These are phyloP conservation scores for Cyberlindnera euphorbiiphila DNA, from an alignment of 805 yeast species.

Conservation along the genomic window DNA sequence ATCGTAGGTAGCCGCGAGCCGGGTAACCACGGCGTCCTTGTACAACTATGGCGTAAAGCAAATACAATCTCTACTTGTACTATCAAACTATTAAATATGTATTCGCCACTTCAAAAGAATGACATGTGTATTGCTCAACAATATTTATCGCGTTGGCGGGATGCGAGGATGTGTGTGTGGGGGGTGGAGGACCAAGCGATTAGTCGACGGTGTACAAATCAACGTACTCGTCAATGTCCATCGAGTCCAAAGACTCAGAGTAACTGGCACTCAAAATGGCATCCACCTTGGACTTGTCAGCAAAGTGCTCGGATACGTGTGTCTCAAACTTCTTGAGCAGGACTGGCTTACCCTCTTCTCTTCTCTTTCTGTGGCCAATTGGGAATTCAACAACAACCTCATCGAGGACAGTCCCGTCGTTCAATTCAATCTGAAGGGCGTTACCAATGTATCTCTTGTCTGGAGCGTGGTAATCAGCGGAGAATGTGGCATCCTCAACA, in stretches of 20 bases:
- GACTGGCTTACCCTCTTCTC: slow-evolving; percentile 58
- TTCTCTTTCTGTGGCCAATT: slow-evolving; percentile 54
- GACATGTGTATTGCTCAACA: no score
- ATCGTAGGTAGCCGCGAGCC: background rate
- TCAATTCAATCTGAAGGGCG: slow-evolving; percentile 45
- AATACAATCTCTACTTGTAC: no score
- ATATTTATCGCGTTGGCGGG: no score
- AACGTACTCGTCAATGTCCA: slow-evolving; percentile 47
- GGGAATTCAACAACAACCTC: slow-evolving; percentile 54
- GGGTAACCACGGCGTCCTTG: slow-evolving; percentile 5
- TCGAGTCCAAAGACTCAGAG: slow-evolving; percentile 32
- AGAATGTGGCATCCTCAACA: slow-evolving; percentile 45
- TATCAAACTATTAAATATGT: no score
- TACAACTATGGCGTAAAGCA: no score
- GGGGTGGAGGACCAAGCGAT: background rate
- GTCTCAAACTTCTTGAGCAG: slow-evolving; percentile 46
- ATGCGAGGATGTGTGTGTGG: no score
- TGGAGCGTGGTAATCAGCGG: slow-evolving; percentile 53
- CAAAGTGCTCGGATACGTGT: slow-evolving; percentile 45
- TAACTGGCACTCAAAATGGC: slow-evolving; percentile 36
- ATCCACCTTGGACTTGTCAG: slow-evolving; percentile 33
- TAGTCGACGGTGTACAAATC: slow-evolving; percentile 31
- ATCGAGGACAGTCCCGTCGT: slow-evolving; percentile 50
- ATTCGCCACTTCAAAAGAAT: no score
- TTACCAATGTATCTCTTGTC: slow-evolving; percentile 55